These are phyloP conservation scores for Scleromitrula shiraiana DNA, from an alignment of 2,329 filamentous ascomycete genomes.

Conservation along the genomic window DNA sequence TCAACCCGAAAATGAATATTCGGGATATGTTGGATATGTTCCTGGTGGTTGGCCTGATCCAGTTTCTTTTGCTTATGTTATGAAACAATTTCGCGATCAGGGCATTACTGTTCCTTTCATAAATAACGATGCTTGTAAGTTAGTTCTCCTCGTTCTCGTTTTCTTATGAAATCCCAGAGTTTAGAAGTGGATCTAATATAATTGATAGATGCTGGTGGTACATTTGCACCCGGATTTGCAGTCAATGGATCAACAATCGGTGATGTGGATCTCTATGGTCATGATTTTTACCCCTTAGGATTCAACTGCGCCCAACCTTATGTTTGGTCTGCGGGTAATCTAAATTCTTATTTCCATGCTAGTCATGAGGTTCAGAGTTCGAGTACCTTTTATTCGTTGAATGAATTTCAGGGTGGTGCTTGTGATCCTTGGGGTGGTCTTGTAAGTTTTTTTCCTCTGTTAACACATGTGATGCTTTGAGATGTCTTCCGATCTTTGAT, in stretches of 20 bases:
- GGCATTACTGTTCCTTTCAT: constrained; percentile 70
- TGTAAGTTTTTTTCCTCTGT: constrained; percentile 11
- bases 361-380: constrained; percentile 54
- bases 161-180: neutral
- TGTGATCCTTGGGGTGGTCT: constrained; percentile 69
- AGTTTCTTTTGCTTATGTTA: constrained; percentile 62
- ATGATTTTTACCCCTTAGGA: constrained; percentile 38
- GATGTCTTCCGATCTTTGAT: constrained; percentile 1
- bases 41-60: constrained; percentile 51
- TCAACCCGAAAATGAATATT: constrained; percentile 80
- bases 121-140: constrained; percentile 56
- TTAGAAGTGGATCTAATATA: constrained; percentile 2
- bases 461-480: neutral
- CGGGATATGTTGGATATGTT: constrained; percentile 38
- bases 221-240: constrained; percentile 25
- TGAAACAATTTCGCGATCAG: constrained; percentile 57
- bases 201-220: constrained; percentile 15
- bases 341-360: constrained; percentile 49
- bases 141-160: neutral
- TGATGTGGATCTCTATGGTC: constrained; percentile 31
- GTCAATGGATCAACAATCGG: constrained; percentile 24
- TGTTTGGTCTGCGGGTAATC: constrained; percentile 47
- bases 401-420: constrained; percentile 59
- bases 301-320: constrained; percentile 40
- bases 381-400: constrained; percentile 54